phyloP scores from a whole-genome alignment of 768 basidiomycete genomes.

The Pleurotus salmoneostramineus region DNA sequence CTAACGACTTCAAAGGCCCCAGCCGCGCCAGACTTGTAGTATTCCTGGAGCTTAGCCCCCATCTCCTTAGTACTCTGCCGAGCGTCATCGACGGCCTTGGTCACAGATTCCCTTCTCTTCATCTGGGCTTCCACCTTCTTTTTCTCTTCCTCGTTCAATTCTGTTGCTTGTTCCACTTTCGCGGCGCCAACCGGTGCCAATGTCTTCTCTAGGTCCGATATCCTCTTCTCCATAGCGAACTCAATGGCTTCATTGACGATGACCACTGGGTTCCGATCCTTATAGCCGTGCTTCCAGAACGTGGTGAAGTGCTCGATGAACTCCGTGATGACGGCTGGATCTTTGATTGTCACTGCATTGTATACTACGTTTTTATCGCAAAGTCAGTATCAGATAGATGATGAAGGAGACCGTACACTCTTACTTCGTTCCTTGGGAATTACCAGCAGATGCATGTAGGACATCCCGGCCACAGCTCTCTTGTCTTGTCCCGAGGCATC shows the following conservation, averaged over 20 bases:
- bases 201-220: background rate
- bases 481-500: constrained; percentile 9
- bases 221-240: background rate
- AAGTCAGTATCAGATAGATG: too few species aligned
- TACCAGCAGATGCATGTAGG: constrained; percentile 12
- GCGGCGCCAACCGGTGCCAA: background rate
- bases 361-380: background rate
- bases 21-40: too few species aligned
- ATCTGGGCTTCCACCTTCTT: background rate
- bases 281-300: constrained; percentile 1
- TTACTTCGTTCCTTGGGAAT: constrained; percentile 10
- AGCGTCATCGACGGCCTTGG: background rate
- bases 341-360: constrained; percentile 9
- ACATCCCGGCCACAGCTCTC: constrained; percentile 10
- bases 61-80: constrained; percentile 1
- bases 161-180: background rate
- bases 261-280: background rate
- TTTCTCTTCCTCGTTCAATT: background rate
- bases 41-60: background rate
- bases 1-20: too few species aligned
- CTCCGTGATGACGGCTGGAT: constrained; percentile 8
- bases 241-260: constrained; percentile 4
- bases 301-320: constrained; percentile 10
- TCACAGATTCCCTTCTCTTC: background rate
- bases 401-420: background rate